Conservation (phyloP, 1,284 basidiomycete genomes). For the Pseudozyma sp. region DNA sequence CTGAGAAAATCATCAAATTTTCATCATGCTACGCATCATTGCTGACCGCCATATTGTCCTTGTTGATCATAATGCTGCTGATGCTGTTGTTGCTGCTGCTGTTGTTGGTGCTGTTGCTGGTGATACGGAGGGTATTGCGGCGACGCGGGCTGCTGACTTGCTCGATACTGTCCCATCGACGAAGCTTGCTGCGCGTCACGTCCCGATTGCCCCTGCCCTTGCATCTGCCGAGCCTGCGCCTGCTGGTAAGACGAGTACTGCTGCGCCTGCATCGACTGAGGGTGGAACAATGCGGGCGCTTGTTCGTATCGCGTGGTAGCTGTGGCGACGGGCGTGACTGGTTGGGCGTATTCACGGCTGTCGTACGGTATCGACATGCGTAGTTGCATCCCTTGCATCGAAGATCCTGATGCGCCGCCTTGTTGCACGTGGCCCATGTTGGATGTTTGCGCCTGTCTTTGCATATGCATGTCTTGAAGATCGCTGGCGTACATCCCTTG, state of each 20-base stretch:
- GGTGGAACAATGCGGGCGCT: conserved; percentile 1
- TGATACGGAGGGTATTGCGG: conserved; percentile 6
- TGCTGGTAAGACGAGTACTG: not conserved
- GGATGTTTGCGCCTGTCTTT: not conserved
- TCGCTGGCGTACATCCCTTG: not conserved
- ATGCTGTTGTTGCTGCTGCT: conserved; percentile 9
- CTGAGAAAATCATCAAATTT: too few species aligned
- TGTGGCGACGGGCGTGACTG: conserved; percentile 5
- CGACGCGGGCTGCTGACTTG: conserved; percentile 9
- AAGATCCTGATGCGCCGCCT: not conserved
- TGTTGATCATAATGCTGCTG: conserved; percentile 10
- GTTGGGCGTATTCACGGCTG: conserved; percentile 2
- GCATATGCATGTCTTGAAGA: conserved; percentile 5
- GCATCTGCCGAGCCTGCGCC: conserved; percentile 2
- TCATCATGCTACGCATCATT: not conserved
- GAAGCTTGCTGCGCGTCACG: not conserved
- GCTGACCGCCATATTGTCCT: conserved; percentile 11
- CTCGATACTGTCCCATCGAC: conserved; percentile 6
- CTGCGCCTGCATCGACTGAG: conserved; percentile 7
- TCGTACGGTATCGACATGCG: conserved; percentile 29
- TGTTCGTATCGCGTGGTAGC: conserved; percentile 8
- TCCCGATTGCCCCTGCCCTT: not conserved
- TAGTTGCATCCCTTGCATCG: conserved; percentile 14
- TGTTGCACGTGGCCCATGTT: conserved; percentile 5
- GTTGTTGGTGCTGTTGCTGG: conserved; percentile 5